These are phyloP conservation scores for Trifolium dubium DNA, from an alignment of 306 rosid species.

Conservation along the genomic window DNA sequence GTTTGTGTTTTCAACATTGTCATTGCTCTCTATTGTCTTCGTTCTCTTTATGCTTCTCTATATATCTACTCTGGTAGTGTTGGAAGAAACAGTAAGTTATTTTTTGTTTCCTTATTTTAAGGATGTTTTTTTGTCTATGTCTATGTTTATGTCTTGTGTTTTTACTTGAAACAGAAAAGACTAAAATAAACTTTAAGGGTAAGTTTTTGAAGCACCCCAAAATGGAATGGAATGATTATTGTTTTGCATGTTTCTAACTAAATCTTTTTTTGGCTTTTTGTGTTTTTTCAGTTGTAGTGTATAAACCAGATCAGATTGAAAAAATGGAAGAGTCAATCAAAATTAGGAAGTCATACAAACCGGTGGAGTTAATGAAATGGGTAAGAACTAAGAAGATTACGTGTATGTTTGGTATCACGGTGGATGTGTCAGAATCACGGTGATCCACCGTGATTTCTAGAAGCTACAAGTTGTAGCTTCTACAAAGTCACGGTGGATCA, in stretches of 20 bases:
- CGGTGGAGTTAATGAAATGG: constrained; percentile 73
- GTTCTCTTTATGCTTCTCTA: constrained; percentile 83
- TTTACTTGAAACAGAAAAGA: not conserved
- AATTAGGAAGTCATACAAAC: constrained; percentile 73
- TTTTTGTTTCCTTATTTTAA: not conserved
- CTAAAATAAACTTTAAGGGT: constrained; percentile 4
- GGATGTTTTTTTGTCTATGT: not conserved
- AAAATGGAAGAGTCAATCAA: constrained; percentile 82
- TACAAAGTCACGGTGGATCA: no score
- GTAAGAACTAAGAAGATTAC: constrained; percentile 56
- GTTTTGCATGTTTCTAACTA: constrained; percentile 27
- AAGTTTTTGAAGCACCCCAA: constrained; percentile 10
- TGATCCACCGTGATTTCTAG: no score
- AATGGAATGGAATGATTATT: constrained; percentile 36
- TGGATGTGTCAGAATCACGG: no score
- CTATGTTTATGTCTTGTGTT: not conserved
- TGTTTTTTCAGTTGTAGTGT: constrained; percentile 59
- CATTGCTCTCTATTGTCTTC: constrained; percentile 89
- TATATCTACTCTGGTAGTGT: constrained; percentile 80
- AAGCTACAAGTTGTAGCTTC: no score
- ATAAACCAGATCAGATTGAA: constrained; percentile 87
- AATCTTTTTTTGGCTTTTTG: not conserved
- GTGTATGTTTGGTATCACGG: no score
- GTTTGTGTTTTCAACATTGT: constrained; percentile 86
- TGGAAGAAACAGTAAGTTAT: constrained; percentile 57